A percentile compares a stretch with the other conserved stretches of the same genome.
Evolutionary conservation across 2,329 filamentous ascomycete genomes (phyloP).

Genomic region (Fusarium napiforme): DNA sequence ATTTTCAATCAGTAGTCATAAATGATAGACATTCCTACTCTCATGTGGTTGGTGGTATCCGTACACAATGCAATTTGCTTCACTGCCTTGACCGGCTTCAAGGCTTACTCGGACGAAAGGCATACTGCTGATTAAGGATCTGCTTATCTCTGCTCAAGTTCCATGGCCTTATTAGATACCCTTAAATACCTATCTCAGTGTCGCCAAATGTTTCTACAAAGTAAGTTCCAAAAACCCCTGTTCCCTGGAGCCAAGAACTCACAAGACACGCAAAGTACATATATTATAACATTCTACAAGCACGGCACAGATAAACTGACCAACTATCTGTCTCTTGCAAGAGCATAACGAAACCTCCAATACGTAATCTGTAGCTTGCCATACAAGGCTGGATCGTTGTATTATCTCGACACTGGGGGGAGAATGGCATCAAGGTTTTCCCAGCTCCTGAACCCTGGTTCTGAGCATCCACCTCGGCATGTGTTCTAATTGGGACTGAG

Average conservation of each 20-base stretch:
- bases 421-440: constrained; percentile 33
- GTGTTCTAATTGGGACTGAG: constrained; percentile 2
- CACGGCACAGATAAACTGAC: not conserved
- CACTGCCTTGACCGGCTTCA: not conserved
- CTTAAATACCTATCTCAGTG: not conserved
- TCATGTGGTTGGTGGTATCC: not conserved
- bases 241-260: not conserved
- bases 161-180: not conserved
- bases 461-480: constrained; percentile 25
- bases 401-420: constrained; percentile 20
- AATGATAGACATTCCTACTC: constrained; percentile 17
- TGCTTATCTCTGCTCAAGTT: not conserved
- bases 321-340: not conserved
- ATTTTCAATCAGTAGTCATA: constrained; percentile 10
- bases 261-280: not conserved
- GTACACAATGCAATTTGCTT: not conserved
- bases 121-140: not conserved
- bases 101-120: not conserved
- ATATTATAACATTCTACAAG: not conserved
- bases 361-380: not conserved
- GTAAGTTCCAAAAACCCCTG: not conserved
- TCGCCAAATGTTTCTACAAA: not conserved
- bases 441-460: constrained; percentile 20
- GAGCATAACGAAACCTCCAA: not conserved
- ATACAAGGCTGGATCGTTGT: not conserved